These are phyloP conservation scores for Cryptococcus neoformans DNA, from an alignment of 1,284 basidiomycete genomes.

Conservation along the genomic window DNA sequence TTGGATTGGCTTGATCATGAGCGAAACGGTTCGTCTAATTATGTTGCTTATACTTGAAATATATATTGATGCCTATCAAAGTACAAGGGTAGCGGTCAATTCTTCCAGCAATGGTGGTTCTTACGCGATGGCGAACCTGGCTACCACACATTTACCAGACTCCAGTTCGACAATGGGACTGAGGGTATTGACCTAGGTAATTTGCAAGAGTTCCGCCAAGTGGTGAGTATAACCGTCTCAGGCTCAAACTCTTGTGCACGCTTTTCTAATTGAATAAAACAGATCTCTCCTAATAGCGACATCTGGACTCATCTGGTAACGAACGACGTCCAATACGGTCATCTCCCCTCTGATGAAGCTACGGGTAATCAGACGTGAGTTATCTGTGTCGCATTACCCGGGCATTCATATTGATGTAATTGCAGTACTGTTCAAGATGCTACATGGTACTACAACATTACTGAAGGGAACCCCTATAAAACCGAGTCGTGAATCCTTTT, in stretches of 20 bases:
- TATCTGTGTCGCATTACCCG: background rate
- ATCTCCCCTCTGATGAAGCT: conserved; percentile 16
- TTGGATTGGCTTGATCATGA: conserved; percentile 15
- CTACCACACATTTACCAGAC: conserved; percentile 27
- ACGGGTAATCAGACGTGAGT: conserved; percentile 5
- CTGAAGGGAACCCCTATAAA: conserved; percentile 10
- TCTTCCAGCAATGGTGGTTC: conserved; percentile 37
- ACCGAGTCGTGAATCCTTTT: conserved; percentile 1
- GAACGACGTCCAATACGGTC: conserved; percentile 17
- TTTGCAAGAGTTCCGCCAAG: conserved; percentile 23
- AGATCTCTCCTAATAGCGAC: conserved; percentile 15
- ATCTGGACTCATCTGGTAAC: conserved; percentile 27
- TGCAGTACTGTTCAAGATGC: conserved; percentile 33
- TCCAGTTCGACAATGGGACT: conserved; percentile 21
- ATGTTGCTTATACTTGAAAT: too few relatives aligned
- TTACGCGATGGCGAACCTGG: conserved; percentile 32
- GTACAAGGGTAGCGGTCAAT: conserved; percentile 19
- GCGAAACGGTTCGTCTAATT: conserved; percentile 6
- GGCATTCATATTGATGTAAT: conserved; percentile 1
- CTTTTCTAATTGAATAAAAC: background rate
- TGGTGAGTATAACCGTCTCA: conserved; percentile 19
- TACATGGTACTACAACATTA: conserved; percentile 34
- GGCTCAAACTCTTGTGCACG: conserved; percentile 19
- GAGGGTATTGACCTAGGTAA: conserved; percentile 15
- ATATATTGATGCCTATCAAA: background rate